Base-by-base conservation (phyloP, 441 rosid genomes). In the Euphorbia neoarborescens region DNA sequence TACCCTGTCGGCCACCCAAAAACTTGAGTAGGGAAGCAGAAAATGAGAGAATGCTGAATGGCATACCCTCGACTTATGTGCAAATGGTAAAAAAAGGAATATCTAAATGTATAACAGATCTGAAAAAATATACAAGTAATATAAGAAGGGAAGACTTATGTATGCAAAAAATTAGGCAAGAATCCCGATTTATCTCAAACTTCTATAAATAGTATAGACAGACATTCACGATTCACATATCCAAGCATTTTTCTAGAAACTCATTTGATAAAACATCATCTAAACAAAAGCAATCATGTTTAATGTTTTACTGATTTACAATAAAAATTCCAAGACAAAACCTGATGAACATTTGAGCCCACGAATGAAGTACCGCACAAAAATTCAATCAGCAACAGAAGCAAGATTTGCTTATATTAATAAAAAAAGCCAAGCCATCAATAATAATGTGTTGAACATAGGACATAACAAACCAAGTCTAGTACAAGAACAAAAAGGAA, bases 1-100 rank as follows among this genome's bases (percentile, higher is more conserved):
- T n/a, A 64, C 62, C 15, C 51, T 24, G n/a, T 51, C 57, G 68
- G 74, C 57, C 62, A 62, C 37, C 25, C 20, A 35, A 70, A 70
- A 48, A 5, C 62, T 54, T 25, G 9, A 11, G 22, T 22, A 46
- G 7, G 48, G 24, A 62, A 37, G 20, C 4, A 37, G 25, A 11
- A 62, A 37, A 19, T 50, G 5, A 34, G 11, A 17, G 44, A 35
- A 25, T 22, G 0, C 22, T 22, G 38, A 7, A 63, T n/a, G n/a
- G 34, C 11, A 28, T 50, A 67, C 15, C 44, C 30, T 17, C 68
- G 11, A 51, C 38, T 17, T 20, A 51, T 19, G 27, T 65, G 22
- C 48, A 65, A 65, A 65, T 15, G 20, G 22, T 37, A 28, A 30
- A 30, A 30, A 4, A 1, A n/a, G 12, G 20, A 65, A 44, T 25